Evolutionary conservation across 805 yeast genomes (phyloP), one percentile per base, ranked within the genome.

Genomic region (Peterozyma xylosa): DNA sequence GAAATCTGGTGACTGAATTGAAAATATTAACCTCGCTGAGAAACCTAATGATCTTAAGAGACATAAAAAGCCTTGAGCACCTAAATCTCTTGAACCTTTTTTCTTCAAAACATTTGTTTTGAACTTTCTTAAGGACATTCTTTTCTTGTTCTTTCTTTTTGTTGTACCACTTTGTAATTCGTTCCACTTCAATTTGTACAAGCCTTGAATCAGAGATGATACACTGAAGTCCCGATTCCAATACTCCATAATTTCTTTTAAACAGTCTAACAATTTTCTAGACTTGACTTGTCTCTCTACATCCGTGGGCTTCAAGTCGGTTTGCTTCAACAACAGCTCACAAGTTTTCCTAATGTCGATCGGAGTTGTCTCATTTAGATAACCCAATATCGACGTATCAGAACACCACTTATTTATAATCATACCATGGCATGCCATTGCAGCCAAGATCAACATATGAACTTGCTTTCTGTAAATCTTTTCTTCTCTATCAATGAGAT

Each of bases 1-100:
- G 50, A 80, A 86, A 57, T 93, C 96, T 0, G 96, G 90, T 0
- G 96, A 93, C 57, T 93, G 99, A 30, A 90, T 55, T 0, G 96
- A 90, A 53, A 82, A 81, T 0, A 89, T 80, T 27, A 93, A 62
- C 38, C 99, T 67, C 1, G 91, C 80, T 36, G 79, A 73, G 11
- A 93, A 64, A 1, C 83, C 85, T 11, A 85, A 61, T 1, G 93
- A 70, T 49, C 98, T 64, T 37, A 88, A 58, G 1, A 91, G 53
- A 0, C 86, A 78, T 13, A 88, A 87, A 64, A 87, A 90, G 0
- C 96, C 97, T 55, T 87, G 96, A 0, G 93, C 89, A 0, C 84
- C 83, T 6, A 86, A 45, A 56, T 91, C 97, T 32, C 85, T 60
- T 2, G 87, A 77, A 0, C 98, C 99, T 14, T 70, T 59, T 21